A percentile compares a stretch with the other conserved stretches of the same genome.
phyloP scores from a whole-genome alignment of 2,329 filamentous ascomycete species.

The Teratosphaeriaceae sp. region DNA sequence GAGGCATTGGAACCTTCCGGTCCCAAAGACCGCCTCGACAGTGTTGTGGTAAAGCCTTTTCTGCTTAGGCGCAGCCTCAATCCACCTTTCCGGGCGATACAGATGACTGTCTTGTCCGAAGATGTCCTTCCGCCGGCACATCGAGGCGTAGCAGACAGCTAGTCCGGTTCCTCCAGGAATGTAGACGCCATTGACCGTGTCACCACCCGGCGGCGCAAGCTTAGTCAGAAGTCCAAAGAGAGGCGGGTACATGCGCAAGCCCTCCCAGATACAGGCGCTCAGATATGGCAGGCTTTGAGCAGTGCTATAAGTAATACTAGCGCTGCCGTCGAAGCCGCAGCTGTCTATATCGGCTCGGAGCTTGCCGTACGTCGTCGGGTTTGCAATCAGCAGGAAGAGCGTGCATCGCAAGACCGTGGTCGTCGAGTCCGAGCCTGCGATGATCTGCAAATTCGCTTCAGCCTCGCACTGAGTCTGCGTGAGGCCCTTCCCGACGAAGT shows the following conservation, averaged over 20 bases:
- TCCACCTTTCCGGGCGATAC: slow-evolving; percentile 47
- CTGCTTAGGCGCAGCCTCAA: slow-evolving; percentile 32
- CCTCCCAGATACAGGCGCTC: slow-evolving; percentile 26
- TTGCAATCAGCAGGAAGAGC: slow-evolving; percentile 43
- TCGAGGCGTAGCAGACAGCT: slow-evolving; percentile 37
- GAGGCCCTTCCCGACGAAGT: slow-evolving; percentile 40
- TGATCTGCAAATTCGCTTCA: slow-evolving; percentile 36
- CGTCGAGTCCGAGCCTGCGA: slow-evolving; percentile 51
- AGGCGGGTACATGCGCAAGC: slow-evolving; percentile 25
- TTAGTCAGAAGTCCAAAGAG: slow-evolving; percentile 24
- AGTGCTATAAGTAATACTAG: slow-evolving; percentile 13
- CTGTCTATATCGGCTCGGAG: slow-evolving; percentile 44
- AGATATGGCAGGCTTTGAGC: slow-evolving; percentile 26
- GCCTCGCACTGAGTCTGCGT: slow-evolving; percentile 32
- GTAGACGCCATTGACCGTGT: slow-evolving; percentile 30
- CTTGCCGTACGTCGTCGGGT: slow-evolving; percentile 37
- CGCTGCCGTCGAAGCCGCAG: slow-evolving; percentile 14
- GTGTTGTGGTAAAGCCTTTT: slow-evolving; percentile 34
- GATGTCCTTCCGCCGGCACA: slow-evolving; percentile 33
- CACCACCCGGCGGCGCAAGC: slow-evolving; percentile 19
- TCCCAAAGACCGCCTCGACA: slow-evolving; percentile 40
- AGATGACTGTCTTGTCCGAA: slow-evolving; percentile 37
- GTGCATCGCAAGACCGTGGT: slow-evolving; percentile 47
- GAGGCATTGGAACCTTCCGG: slow-evolving; percentile 42
- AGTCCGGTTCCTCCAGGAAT: slow-evolving; percentile 44